These are phyloP conservation scores for Bjerkandera adusta DNA, from an alignment of 1,284 basidiomycete species.

Conservation along the genomic window DNA sequence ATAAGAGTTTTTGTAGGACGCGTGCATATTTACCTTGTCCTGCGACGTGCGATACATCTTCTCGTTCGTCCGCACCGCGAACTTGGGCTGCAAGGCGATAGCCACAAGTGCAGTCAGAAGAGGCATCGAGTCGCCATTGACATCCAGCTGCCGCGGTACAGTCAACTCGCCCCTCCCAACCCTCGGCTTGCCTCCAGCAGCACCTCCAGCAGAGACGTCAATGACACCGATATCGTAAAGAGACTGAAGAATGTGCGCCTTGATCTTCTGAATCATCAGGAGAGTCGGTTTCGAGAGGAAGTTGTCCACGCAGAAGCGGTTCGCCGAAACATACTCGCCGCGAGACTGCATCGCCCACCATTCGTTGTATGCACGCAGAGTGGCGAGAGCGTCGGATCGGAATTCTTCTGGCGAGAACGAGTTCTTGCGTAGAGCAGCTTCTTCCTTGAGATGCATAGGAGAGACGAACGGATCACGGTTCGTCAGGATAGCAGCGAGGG, in stretches of 20 bases:
- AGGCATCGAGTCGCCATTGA: constrained; percentile 75
- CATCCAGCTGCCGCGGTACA: constrained; percentile 72
- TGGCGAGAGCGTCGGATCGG: constrained; percentile 84
- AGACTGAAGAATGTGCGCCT: constrained; percentile 76
- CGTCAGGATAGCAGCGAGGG: constrained; percentile 87
- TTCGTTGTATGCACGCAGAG: constrained; percentile 77
- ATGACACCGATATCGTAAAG: constrained; percentile 84
- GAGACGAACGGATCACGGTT: constrained; percentile 91
- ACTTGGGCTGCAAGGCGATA: constrained; percentile 90
- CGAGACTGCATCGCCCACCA: constrained; percentile 76
- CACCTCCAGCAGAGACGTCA: constrained; percentile 70
- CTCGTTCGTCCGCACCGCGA: constrained; percentile 80
- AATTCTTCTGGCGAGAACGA: constrained; percentile 81
- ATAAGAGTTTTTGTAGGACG: not conserved
- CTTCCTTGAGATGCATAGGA: constrained; percentile 67
- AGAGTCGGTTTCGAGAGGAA: constrained; percentile 88
- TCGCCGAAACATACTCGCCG: constrained; percentile 64
- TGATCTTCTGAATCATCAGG: constrained; percentile 83
- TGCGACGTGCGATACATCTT: constrained; percentile 76
- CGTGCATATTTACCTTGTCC: constrained; percentile 70
- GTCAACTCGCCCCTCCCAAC: constrained; percentile 28
- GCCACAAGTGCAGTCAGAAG: constrained; percentile 87
- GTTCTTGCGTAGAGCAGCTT: constrained; percentile 72
- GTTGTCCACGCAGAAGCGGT: constrained; percentile 83
- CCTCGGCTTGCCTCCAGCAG: constrained; percentile 22